phyloP scores from a whole-genome alignment of 345 rosid genomes.

The Gossypium turneri region DNA sequence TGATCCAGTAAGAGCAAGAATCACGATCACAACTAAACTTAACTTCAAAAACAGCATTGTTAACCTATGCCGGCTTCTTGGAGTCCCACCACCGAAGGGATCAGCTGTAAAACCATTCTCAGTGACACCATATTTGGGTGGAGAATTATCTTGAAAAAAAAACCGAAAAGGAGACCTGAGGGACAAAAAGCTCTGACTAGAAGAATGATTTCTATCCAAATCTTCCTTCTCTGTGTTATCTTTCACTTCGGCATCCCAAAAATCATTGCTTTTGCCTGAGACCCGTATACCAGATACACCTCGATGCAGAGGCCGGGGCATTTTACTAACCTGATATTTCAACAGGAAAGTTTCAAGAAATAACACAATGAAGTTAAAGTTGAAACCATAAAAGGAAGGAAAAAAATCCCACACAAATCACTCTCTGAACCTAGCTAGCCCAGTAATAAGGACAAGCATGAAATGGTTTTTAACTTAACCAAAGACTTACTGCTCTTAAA shows the following conservation, averaged over 20 bases:
- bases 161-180: constrained; percentile 56
- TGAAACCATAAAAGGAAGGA: neutral
- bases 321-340: constrained; percentile 38
- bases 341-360: neutral
- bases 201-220: constrained; percentile 48
- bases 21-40: constrained; percentile 64
- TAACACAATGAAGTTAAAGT: neutral
- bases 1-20: constrained; percentile 70
- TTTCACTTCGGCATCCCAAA: constrained; percentile 72
- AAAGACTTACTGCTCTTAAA: neutral
- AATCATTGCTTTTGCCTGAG: constrained; percentile 57
- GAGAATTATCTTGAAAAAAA: constrained; percentile 43
- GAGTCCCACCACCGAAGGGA: constrained; percentile 38
- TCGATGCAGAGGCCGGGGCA: constrained; percentile 83
- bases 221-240: constrained; percentile 70
- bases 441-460: neutral
- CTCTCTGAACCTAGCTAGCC: neutral
- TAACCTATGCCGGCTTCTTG: constrained; percentile 60
- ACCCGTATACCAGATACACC: constrained; percentile 57
- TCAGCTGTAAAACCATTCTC: constrained; percentile 68
- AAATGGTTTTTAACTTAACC: neutral
- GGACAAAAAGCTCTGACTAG: constrained; percentile 40
- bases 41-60: constrained; percentile 55
- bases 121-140: constrained; percentile 47
- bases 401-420: neutral